phyloP scores from a whole-genome alignment of 495 filamentous ascomycete genomes.

The Podospora bellae-mahoneyi region DNA sequence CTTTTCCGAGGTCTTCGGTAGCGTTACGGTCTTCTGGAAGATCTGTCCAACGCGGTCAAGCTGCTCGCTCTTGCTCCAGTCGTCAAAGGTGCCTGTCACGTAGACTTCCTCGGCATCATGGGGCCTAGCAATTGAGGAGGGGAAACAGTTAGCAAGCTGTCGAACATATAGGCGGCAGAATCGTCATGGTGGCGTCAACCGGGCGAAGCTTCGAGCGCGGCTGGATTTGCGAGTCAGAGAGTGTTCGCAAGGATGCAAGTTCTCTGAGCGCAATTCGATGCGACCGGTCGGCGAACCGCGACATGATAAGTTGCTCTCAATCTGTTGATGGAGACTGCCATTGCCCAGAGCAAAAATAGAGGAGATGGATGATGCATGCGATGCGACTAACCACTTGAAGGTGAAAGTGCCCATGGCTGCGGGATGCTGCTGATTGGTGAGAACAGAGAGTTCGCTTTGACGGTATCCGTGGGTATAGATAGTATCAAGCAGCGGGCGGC shows the following conservation, averaged over 20 bases:
- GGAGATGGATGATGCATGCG: not conserved
- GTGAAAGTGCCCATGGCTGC: slow-evolving; percentile 48
- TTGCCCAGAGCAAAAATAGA: not conserved
- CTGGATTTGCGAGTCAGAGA: slow-evolving; percentile 22
- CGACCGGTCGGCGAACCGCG: not conserved
- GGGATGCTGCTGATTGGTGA: slow-evolving; percentile 3
- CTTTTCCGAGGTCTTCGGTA: slow-evolving; percentile 61
- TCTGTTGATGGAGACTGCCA: too few species aligned
- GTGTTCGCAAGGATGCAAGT: slow-evolving; percentile 13
- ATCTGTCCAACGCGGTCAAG: slow-evolving; percentile 66
- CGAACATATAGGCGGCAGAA: slow-evolving; percentile 4
- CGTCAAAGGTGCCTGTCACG: slow-evolving; percentile 93
- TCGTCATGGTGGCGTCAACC: slow-evolving; percentile 23
- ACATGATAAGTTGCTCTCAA: not conserved
- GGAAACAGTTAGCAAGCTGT: slow-evolving; percentile 24
- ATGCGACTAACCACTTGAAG: slow-evolving; percentile 53
- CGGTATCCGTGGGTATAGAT: not conserved
- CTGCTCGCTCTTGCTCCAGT: slow-evolving; percentile 81
- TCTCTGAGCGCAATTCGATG: slow-evolving; percentile 10
- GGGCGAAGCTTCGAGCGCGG: slow-evolving; percentile 10
- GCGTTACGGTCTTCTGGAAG: slow-evolving; percentile 74
- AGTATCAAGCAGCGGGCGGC: not conserved
- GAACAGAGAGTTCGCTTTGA: slow-evolving; percentile 4
- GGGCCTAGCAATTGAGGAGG: slow-evolving; percentile 50
- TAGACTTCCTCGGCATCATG: slow-evolving; percentile 79